Base-by-base conservation (phyloP, 805 yeast species). In the Scheffersomyces spartinae region DNA sequence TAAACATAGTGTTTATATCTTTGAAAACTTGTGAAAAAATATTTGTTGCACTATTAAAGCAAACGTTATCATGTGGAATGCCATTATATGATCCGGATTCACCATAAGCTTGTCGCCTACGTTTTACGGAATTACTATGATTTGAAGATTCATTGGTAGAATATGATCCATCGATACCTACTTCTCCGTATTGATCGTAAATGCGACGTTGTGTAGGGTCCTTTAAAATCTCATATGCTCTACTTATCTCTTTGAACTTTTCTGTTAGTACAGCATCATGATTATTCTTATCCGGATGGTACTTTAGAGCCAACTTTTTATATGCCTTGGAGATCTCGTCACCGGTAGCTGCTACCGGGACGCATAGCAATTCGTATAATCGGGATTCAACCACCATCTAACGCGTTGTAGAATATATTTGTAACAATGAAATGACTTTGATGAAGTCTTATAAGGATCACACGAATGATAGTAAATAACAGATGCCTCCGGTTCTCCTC, bases 241-340 rank as follows among this genome's bases (percentile, higher is more conserved):
- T 61, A 3, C 76, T 69, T 20, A 78, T 60, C 27, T 65, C 69
- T 49, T 74, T 74, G 51, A 78, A 81, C 32, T 49, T 54, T 30
- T 61, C 64, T 4, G 71, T 68, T 19, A 68, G 55, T 15, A 52
- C 61, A 5, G 66, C 68, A 10, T 68, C 49, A 33, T 60, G 67
- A 29, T 57, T 55, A 12, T 70, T 69, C 38, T 71, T 69, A 42
- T 77, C 86, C 1, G 86, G 86, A 42, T 77, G 86, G 41, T 61
- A 68, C 38, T 56, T 56, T 25, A 68, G 41, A 3, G 74, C 69
- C 27, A 46, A 42, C 26, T 45, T 51, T 28, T 52, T 53, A 27
- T 55, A 54, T 0, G 58, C 4, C n/a, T n/a, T n/a, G n/a, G n/a
- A n/a, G 24, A 39, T 38, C 20, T 34, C 39, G 13, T 36, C 44